phyloP scores from a whole-genome alignment of 108 stramenopile genomes.

The Fistulifera solaris region DNA sequence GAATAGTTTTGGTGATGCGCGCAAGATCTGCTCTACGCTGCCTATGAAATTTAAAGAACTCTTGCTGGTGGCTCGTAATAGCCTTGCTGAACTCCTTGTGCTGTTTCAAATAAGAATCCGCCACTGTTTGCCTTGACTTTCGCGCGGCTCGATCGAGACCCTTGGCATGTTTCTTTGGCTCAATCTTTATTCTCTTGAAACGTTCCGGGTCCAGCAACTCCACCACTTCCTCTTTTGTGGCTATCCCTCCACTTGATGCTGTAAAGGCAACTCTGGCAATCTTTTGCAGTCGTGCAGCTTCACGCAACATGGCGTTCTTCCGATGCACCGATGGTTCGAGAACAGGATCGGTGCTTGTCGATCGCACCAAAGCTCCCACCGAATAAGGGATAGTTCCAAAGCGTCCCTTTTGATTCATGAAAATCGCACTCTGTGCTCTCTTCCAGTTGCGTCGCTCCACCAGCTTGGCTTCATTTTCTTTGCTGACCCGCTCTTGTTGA shows the following conservation, averaged over 20 bases:
- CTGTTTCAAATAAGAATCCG: conserved; percentile 55
- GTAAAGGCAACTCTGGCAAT: conserved; percentile 2
- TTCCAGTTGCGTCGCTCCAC: conserved; percentile 28
- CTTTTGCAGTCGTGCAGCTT: conserved; percentile 13
- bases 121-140: conserved; percentile 49
- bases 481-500: conserved; percentile 1
- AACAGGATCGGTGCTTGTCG: conserved; percentile 9
- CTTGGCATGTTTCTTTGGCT: conserved; percentile 65
- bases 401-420: conserved; percentile 35
- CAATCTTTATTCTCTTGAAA: conserved; percentile 59
- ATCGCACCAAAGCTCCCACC: conserved; percentile 17
- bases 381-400: conserved; percentile 2
- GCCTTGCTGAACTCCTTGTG: conserved; percentile 66
- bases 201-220: conserved; percentile 48
- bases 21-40: conserved; percentile 40
- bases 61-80: conserved; percentile 46
- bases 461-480: conserved; percentile 3
- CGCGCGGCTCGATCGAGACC: conserved; percentile 61
- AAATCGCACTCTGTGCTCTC: conserved; percentile 36
- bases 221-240: conserved; percentile 6
- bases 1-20: conserved; percentile 46
- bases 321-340: conserved; percentile 3
- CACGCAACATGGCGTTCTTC: background rate
- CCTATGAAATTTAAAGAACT: conserved; percentile 74
- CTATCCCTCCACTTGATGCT: conserved; percentile 7